These are phyloP conservation scores for Neofusicoccum parvum DNA, from an alignment of 2,329 filamentous ascomycete genomes.

Conservation along the genomic window DNA sequence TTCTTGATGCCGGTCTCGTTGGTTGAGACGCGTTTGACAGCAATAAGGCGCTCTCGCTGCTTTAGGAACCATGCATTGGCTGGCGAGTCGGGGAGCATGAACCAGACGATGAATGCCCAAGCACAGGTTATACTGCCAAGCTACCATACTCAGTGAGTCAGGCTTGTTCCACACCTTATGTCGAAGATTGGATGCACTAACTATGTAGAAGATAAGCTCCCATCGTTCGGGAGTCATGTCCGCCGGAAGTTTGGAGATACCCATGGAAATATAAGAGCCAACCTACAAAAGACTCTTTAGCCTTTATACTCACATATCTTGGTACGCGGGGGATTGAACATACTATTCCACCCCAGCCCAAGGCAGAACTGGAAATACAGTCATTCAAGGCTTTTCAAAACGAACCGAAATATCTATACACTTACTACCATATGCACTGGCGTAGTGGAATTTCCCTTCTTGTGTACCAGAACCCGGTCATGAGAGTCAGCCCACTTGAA, in stretches of 20 bases:
- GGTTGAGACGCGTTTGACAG: constrained; percentile 33
- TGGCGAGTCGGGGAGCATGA: constrained; percentile 38
- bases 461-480: neutral
- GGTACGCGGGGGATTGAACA: neutral
- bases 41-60: constrained; percentile 33
- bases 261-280: constrained; percentile 40
- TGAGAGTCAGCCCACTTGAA: neutral
- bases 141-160: neutral
- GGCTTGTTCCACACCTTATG: too few relatives aligned
- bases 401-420: neutral
- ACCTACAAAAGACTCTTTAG: constrained; percentile 34
- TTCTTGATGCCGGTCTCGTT: constrained; percentile 43
- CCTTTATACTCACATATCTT: neutral
- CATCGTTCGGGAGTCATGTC: constrained; percentile 33
- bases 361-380: neutral
- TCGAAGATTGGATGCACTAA: neutral
- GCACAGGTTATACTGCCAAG: constrained; percentile 38
- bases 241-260: constrained; percentile 32
- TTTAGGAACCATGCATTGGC: constrained; percentile 35
- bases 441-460: neutral
- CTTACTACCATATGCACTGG: neutral
- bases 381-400: too few relatives aligned
- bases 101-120: constrained; percentile 36
- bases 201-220: constrained; percentile 39
- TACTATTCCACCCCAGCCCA: neutral